These are phyloP conservation scores for Trypanosoma melophagium DNA, from an alignment of 208 protist species.

Conservation along the genomic window DNA sequence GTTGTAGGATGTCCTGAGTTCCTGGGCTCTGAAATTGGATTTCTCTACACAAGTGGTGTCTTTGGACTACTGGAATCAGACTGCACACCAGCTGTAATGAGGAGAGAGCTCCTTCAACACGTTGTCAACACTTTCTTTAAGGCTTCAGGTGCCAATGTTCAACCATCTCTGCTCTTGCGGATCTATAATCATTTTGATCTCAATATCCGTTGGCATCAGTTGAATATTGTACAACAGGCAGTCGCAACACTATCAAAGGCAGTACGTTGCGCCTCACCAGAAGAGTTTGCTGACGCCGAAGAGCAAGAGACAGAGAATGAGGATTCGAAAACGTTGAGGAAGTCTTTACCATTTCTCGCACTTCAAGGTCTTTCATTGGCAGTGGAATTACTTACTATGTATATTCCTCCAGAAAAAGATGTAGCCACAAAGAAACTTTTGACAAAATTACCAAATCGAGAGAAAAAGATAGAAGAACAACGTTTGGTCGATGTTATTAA, in stretches of 20 bases:
- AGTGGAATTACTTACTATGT: constrained; percentile 53
- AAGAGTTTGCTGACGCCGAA: constrained; percentile 35
- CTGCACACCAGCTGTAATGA: constrained; percentile 83
- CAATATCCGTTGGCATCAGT: constrained; percentile 68
- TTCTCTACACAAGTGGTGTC: constrained; percentile 91
- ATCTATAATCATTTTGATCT: constrained; percentile 82
- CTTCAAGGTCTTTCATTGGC: constrained; percentile 67
- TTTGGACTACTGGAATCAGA: constrained; percentile 91
- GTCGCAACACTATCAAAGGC: constrained; percentile 69
- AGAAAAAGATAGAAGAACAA: constrained; percentile 77
- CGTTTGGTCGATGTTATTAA: constrained; percentile 79
- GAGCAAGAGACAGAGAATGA: constrained; percentile 9
- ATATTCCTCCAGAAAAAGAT: constrained; percentile 55
- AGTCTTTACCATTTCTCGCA: constrained; percentile 69
- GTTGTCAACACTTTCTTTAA: constrained; percentile 70
- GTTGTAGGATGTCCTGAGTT: constrained; percentile 39
- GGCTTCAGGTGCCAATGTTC: background rate
- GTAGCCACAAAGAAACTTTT: constrained; percentile 19
- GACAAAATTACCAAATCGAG: constrained; percentile 47
- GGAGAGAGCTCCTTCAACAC: constrained; percentile 84
- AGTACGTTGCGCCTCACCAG: constrained; percentile 64
- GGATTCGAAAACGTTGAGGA: constrained; percentile 25
- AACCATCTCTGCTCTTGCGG: constrained; percentile 56
- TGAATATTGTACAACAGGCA: constrained; percentile 83
- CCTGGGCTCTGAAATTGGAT: constrained; percentile 85